Percentiles rank a stretch among this genome's conserved stretches.
Evolutionary conservation across 2,329 filamentous ascomycete species (phyloP).

Genomic region (Fusarium brachygibbosum): DNA sequence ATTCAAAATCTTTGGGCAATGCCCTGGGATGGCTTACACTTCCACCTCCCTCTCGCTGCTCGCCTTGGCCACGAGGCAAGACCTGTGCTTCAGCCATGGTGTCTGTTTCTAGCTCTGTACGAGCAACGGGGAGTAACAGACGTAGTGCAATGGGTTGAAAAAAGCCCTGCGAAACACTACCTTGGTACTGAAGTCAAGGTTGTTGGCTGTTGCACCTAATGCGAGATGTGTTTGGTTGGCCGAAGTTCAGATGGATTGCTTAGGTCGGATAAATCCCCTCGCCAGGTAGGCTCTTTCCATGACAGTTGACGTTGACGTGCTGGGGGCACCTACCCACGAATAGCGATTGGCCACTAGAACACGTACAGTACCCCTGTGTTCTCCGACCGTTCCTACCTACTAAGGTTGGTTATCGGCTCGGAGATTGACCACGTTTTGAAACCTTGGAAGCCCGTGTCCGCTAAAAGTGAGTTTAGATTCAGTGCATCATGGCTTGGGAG

Average conservation of each 20-base stretch:
- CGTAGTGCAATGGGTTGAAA: slow-evolving; percentile 3
- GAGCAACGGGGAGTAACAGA: slow-evolving; percentile 7
- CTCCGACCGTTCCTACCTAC: slow-evolving; percentile 30
- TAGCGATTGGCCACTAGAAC: slow-evolving; percentile 35
- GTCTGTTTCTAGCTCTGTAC: slow-evolving; percentile 23
- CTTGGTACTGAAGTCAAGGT: slow-evolving; percentile 34
- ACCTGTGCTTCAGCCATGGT: slow-evolving; percentile 49
- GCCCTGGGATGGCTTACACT: slow-evolving; percentile 47
- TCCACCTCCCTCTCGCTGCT: slow-evolving; percentile 42
- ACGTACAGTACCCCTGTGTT: slow-evolving; percentile 16
- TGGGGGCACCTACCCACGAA: slow-evolving; percentile 34
- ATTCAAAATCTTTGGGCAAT: not conserved
- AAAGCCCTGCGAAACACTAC: slow-evolving; percentile 14
- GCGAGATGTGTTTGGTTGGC: slow-evolving; percentile 31
- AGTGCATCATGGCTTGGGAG: slow-evolving; percentile 30
- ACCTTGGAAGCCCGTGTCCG: slow-evolving; percentile 17
- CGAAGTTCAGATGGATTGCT: slow-evolving; percentile 15
- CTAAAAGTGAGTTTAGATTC: slow-evolving; percentile 19
- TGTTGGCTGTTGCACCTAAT: slow-evolving; percentile 31
- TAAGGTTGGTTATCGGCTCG: slow-evolving; percentile 32
- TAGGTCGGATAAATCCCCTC: slow-evolving; percentile 40
- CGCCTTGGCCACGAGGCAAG: slow-evolving; percentile 44
- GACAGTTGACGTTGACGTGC: slow-evolving; percentile 38
- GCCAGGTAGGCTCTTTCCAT: slow-evolving; percentile 15
- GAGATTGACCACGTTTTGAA: slow-evolving; percentile 31